Conservation (phyloP, 2,329 filamentous ascomycete species). For the Stemphylium lycopersici region DNA sequence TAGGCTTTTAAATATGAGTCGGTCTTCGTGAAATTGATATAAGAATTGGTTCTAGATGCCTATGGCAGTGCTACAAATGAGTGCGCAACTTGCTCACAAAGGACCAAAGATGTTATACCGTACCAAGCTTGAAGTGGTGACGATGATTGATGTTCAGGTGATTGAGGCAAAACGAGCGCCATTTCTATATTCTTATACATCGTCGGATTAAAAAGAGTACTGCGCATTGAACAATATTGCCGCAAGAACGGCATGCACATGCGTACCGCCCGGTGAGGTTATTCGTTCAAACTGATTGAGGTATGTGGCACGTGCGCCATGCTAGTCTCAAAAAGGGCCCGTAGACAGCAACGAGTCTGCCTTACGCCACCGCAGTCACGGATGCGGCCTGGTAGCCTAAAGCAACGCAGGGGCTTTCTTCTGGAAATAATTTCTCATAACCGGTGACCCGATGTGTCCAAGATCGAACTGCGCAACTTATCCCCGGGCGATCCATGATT, state of each 20-base stretch:
- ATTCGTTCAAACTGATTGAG: neutral
- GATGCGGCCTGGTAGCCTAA: neutral
- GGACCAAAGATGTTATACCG: neutral
- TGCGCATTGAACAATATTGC: neutral
- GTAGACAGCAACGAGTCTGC: neutral
- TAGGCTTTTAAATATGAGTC: neutral
- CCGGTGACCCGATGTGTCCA: constrained; percentile 1
- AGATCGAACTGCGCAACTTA: neutral
- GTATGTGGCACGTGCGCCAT: neutral
- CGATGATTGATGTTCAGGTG: neutral
- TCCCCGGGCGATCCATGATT: neutral
- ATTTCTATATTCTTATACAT: constrained; percentile 2
- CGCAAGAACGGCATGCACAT: neutral
- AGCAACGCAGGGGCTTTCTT: neutral
- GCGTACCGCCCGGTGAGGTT: constrained; percentile 1
- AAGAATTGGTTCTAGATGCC: neutral
- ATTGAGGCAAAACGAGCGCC: neutral
- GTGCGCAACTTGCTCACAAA: neutral
- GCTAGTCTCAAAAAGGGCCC: neutral
- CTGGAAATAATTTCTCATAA: neutral
- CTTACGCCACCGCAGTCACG: neutral
- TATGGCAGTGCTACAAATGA: neutral
- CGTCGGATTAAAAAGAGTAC: neutral
- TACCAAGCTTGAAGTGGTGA: constrained; percentile 2
- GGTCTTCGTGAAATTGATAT: neutral